Conservation (phyloP, 179 eudicot genomes). For the Patellifolia procumbens region DNA sequence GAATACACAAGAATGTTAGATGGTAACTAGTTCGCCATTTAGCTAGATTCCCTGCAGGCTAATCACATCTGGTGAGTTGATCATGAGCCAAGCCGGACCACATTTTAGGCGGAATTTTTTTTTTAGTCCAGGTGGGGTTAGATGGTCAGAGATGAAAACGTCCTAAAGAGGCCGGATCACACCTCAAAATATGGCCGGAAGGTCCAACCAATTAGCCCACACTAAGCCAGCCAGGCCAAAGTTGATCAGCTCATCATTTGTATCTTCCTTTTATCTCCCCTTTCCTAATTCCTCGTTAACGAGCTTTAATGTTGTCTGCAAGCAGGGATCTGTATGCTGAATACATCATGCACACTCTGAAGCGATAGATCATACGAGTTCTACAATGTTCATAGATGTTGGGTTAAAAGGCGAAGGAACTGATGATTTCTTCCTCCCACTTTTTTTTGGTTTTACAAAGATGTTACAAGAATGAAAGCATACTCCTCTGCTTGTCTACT, state of each 20-base stretch:
- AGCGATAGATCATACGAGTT: slow-evolving; percentile 17
- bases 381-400: background rate
- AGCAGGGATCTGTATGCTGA: slow-evolving; percentile 51
- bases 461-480: background rate
- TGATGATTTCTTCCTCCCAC: background rate
- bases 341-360: slow-evolving; percentile 40
- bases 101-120: too few relatives aligned
- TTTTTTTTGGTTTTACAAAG: too few relatives aligned
- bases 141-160: too few relatives aligned
- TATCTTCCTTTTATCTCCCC: background rate
- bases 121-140: too few relatives aligned
- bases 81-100: too few relatives aligned
- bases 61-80: too few relatives aligned
- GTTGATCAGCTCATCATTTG: background rate
- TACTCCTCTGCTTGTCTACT: background rate
- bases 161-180: too few relatives aligned
- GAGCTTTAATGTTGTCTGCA: background rate
- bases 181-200: too few relatives aligned
- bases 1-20: too few relatives aligned
- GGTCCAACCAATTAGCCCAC: too few relatives aligned
- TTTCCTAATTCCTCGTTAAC: background rate
- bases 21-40: too few relatives aligned
- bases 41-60: too few relatives aligned
- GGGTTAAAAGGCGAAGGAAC: background rate
- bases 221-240: background rate